Evolutionary conservation across 805 yeast species (phyloP), one percentile per base, ranked within the genome.

Genomic region (Hanseniaspora vineae): DNA sequence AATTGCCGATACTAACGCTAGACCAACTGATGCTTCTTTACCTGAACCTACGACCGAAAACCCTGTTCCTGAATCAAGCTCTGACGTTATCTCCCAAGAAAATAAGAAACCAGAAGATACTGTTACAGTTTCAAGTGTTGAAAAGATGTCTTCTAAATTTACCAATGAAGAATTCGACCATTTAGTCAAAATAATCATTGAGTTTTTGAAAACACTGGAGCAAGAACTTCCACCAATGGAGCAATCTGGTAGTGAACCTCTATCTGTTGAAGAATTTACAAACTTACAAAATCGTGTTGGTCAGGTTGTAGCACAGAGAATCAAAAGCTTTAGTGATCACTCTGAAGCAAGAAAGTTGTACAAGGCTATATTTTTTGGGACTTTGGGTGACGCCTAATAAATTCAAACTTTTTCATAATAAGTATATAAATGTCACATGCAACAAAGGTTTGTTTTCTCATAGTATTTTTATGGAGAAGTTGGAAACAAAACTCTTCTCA

Each of bases 361-460:
- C 31, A 69, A 76, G 51, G 88, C 88, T 6, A 73, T 85, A 11
- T 84, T 83, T 60, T 81, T 84, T 59, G 95, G 90, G 9, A 89
- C 81, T 55, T 48, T 59, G 19, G 49, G 29, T 23, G 6, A 23
- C 29, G 29, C 6, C 8, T 23, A 23, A 8, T 23, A 23, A n/a
- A n/a, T n/a, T n/a, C n/a, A n/a, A n/a, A n/a, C n/a, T n/a, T n/a
- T 23, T 23, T 23, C 29, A 23, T 8, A 23, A 23, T 23, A 23
- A 5, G 29, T 23, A 23, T 23, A 23, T 23, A 23, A 4, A 8
- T 23, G 8, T 23, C 8, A 5, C 4, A 23, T 23, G 29, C 8
- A 8, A 8, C 4, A 23, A 23, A 23, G 29, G 6, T 5, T 23
- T 23, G 6, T 23, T 23, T 23, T 23, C n/a, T 23, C 29, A 8